These are phyloP conservation scores for Neofusicoccum laricinum DNA, from an alignment of 2,329 filamentous ascomycete species.

Conservation along the genomic window DNA sequence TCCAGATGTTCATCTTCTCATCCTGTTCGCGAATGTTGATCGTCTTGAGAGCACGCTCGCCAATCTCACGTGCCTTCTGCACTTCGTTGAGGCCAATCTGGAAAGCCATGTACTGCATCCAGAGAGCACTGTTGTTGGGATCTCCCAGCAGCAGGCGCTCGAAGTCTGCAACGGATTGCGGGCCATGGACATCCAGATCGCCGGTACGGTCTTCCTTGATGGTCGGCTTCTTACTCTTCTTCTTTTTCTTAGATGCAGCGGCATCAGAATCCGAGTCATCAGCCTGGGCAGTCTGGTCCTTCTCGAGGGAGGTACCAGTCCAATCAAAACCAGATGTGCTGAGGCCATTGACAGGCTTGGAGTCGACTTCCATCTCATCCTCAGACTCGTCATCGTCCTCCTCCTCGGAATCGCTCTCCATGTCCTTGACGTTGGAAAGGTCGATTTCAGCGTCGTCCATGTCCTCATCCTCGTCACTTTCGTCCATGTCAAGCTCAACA, in stretches of 20 bases:
- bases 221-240: conserved; percentile 71
- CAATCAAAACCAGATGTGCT: conserved; percentile 82
- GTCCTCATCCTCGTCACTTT: conserved; percentile 37
- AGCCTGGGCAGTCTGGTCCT: conserved; percentile 51
- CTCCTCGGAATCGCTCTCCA: conserved; percentile 24
- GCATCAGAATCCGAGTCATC: conserved; percentile 54
- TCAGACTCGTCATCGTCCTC: conserved; percentile 43
- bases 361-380: conserved; percentile 41
- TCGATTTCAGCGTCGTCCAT: conserved; percentile 42
- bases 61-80: conserved; percentile 81
- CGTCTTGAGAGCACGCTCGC: conserved; percentile 83
- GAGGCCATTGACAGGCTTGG: conserved; percentile 51
- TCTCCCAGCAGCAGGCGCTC: conserved; percentile 89
- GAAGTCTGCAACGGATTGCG: conserved; percentile 86
- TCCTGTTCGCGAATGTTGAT: conserved; percentile 89
- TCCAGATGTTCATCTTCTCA: conserved; percentile 94
- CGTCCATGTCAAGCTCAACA: conserved; percentile 48
- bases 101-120: conserved; percentile 99
- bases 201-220: conserved; percentile 86
- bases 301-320: conserved; percentile 61
- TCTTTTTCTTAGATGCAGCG: conserved; percentile 61
- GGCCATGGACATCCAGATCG: conserved; percentile 84
- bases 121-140: conserved; percentile 87
- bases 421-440: conserved; percentile 43
- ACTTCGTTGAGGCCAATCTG: conserved; percentile 90